phyloP scores from a whole-genome alignment of 2,329 filamentous ascomycete genomes.

The Arthroderma sp. region DNA sequence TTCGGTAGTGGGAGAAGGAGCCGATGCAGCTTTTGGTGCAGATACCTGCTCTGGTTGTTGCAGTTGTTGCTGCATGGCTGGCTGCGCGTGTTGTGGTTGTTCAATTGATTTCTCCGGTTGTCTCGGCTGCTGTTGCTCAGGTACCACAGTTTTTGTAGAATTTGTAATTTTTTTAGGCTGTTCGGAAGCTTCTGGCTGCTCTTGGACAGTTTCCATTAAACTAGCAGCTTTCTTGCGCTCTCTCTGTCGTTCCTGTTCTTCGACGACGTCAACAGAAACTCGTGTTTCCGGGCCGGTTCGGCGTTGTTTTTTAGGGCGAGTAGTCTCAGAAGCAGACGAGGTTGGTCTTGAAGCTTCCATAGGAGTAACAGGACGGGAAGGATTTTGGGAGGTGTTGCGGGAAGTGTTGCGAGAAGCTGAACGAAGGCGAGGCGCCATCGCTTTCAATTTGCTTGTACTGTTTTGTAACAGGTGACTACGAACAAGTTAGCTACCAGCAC shows the following conservation, averaged over 20 bases:
- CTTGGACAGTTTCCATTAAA: not conserved
- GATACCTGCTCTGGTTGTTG: too few species aligned
- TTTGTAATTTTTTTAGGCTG: not conserved
- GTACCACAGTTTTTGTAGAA: not conserved
- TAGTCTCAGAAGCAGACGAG: slow-evolving; percentile 17
- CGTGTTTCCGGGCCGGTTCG: slow-evolving; percentile 15
- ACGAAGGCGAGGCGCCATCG: slow-evolving; percentile 25
- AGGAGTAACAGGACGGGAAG: slow-evolving; percentile 18
- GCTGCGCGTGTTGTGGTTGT: too few species aligned
- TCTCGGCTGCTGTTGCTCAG: not conserved
- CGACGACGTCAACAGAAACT: slow-evolving; percentile 3
- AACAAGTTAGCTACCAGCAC: slow-evolving; percentile 15
- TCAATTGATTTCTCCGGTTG: too few species aligned
- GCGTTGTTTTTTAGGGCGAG: slow-evolving; percentile 21
- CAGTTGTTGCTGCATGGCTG: too few species aligned
- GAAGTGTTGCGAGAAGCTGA: slow-evolving; percentile 21
- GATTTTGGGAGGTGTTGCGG: slow-evolving; percentile 17
- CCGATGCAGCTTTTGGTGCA: slow-evolving; percentile 6
- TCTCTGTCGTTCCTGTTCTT: slow-evolving; percentile 10
- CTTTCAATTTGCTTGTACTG: slow-evolving; percentile 2
- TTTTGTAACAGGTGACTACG: slow-evolving; percentile 13
- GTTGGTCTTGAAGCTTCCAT: slow-evolving; percentile 12
- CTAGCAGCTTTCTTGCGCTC: slow-evolving; percentile 8
- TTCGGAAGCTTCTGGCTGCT: not conserved
- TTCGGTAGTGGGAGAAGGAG: slow-evolving; percentile 17